Conservation (phyloP, 2,329 filamentous ascomycete genomes). For the Dothistroma pini region DNA sequence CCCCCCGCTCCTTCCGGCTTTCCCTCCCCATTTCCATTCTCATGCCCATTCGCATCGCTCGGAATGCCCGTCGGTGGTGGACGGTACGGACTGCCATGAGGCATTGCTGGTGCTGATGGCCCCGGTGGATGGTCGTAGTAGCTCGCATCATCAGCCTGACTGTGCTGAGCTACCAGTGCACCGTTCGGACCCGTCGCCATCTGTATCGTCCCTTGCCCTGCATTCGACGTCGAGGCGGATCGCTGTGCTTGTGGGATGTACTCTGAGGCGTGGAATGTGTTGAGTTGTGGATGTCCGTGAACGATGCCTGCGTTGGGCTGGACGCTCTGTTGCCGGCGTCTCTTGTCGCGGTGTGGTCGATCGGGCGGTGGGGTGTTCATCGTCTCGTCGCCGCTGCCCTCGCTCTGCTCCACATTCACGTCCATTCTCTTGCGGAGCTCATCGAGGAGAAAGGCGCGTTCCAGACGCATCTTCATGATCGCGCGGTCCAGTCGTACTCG, state of each 20-base stretch:
- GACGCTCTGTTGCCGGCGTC: constrained; percentile 19
- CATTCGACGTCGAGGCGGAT: constrained; percentile 5
- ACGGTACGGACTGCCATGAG: constrained; percentile 21
- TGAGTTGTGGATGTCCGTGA: constrained; percentile 7
- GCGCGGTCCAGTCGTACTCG: constrained; percentile 77
- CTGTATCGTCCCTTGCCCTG: background rate
- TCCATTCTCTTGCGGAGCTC: constrained; percentile 48
- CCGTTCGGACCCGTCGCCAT: background rate
- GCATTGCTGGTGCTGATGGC: constrained; percentile 12
- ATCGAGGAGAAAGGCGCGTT: constrained; percentile 62
- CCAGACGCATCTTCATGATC: constrained; percentile 86
- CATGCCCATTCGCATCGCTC: constrained; percentile 6
- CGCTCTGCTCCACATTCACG: constrained; percentile 43
- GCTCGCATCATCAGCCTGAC: background rate
- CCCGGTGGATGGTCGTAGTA: constrained; percentile 7
- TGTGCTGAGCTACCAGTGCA: background rate
- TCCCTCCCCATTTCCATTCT: constrained; percentile 7
- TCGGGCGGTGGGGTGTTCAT: constrained; percentile 31
- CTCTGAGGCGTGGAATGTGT: constrained; percentile 12
- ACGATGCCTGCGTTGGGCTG: constrained; percentile 3
- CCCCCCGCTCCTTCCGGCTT: constrained; percentile 3
- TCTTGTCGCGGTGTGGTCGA: constrained; percentile 32
- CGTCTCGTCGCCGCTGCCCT: constrained; percentile 33
- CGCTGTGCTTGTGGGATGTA: constrained; percentile 8
- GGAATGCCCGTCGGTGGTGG: constrained; percentile 19